Base-by-base conservation (phyloP, 176 grass and related monocot species). In the Elymus sibiricus region DNA sequence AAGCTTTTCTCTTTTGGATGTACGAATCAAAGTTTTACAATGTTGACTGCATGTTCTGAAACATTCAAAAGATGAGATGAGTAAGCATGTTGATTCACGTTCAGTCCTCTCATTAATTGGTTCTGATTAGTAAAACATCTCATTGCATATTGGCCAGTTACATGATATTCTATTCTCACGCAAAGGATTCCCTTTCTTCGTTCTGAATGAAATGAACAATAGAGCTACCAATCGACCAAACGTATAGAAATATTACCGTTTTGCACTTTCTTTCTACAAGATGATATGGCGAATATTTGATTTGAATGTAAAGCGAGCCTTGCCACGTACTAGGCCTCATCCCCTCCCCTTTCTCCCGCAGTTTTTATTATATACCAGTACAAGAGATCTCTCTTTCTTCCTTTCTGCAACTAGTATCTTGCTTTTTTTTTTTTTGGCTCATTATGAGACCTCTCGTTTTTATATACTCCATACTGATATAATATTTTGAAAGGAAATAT, bases 321-420 rank as follows among this genome's bases (percentile, higher is more conserved):
- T 87, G 89, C 89, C 84, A 87, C 84, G 58, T 83, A 87, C 26
- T 46, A 58, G 51, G 55, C 29, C 65, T 72, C 84, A 79, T 74
- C 38, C 56, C 27, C 22, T 46, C 32, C 43, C 22, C 44, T 21
- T 79, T 80, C 49, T 28, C 17, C 26, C 12, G 9, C 65, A 24
- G 56, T 83, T 86, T 38, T 78, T 70, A 12, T 71, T n/a, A n/a
- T n/a, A n/a, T n/a, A n/a, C n/a, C n/a, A 38, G 82, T 90, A 82
- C 29, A 51, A 31, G 12, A 28, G 53, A 80, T 31, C 34, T 42
- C 71, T 70, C 26, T 53, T 53, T 32, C 49, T 62, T 82, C 39
- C 62, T 62, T 80, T 72, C 68, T 21, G n/a, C 56, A 84, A 46
- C 70, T 47, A 47, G 44, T 51, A 56, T 19, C 64, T 49, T 24